Evolutionary conservation across 2,329 filamentous ascomycete species (phyloP).

Genomic region (Scedosporium apiospermum): DNA sequence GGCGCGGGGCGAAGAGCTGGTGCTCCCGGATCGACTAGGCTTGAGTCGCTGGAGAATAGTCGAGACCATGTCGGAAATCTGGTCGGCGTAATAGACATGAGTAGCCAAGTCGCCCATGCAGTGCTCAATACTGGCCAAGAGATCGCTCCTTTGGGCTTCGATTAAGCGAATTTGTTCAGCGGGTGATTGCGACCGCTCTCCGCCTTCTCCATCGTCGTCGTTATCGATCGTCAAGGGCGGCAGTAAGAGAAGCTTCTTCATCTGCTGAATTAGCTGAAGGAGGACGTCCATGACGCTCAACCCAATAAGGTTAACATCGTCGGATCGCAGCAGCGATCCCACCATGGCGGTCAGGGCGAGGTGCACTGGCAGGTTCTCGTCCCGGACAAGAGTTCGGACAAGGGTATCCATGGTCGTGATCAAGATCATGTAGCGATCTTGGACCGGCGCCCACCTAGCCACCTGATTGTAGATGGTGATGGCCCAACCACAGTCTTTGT

Average conservation of each 20-base stretch:
- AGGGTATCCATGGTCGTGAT: conserved; percentile 73
- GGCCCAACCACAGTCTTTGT: conserved; percentile 60
- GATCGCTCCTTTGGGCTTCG: conserved; percentile 44
- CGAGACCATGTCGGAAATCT: conserved; percentile 88
- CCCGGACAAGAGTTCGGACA: conserved; percentile 55
- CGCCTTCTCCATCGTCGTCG: conserved; percentile 21
- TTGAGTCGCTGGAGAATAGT: conserved; percentile 72
- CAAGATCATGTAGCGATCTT: conserved; percentile 86
- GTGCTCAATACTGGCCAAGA: conserved; percentile 63
- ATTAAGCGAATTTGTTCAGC: background rate
- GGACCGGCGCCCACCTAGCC: conserved; percentile 82
- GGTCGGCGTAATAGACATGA: conserved; percentile 94
- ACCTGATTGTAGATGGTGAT: conserved; percentile 72
- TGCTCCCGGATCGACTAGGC: conserved; percentile 41
- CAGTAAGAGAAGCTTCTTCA: conserved; percentile 66
- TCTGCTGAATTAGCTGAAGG: conserved; percentile 74
- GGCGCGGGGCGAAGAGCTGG: conserved; percentile 30
- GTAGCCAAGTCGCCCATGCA: conserved; percentile 89
- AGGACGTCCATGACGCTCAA: conserved; percentile 94
- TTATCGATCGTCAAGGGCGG: conserved; percentile 24
- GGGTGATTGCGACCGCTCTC: conserved; percentile 13
- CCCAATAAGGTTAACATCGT: conserved; percentile 87
- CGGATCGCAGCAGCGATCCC: conserved; percentile 72
- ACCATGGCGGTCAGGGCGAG: conserved; percentile 69
- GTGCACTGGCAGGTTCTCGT: conserved; percentile 64